Evolutionary conservation across 768 basidiomycete genomes (phyloP), one percentile per base, ranked within the genome.

Genomic region (Amanita rimosa): DNA sequence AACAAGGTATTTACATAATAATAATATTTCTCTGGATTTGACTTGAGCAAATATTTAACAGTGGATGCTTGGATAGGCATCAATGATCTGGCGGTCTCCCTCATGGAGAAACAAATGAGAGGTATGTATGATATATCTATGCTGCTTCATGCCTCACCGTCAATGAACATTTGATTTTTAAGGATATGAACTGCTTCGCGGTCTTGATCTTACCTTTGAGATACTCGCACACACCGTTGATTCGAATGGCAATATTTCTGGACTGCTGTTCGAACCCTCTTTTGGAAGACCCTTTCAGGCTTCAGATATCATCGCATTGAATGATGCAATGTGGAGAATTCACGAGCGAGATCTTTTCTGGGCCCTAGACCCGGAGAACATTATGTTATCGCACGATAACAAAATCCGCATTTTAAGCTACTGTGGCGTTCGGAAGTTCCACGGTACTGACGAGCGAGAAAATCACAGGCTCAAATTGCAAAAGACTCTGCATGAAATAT

Each of bases 231-330:
- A 68, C 46, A 51, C 67, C 5, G 51, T 68, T 6, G 56, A 59
- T n/a, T 50, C 54, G 35, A 58, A 66, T 19, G 64, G 62, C 1
- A 46, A 58, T 3, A 46, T 69, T n/a, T 55, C 65, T 16, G 69
- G 68, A 7, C 46, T 68, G 9, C 61, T 68, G 1, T 58, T 57
- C n/a, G 68, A 71, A 45, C 61, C 68, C n/a, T 60, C 67, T 16
- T 49, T 53, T 38, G 67, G 67, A 43, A 56, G 68, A 42, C 46
- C 61, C 29, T 53, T 66, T 9, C 50, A 60, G 34, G 52, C 50
- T 29, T 48, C 57, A 16, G 69, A 71, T 50, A 54, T 59, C 17
- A 39, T 55, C 3, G 53, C 62, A 6, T 55, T 72, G 7, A 67
- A 67, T 33, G 57, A 58, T 3, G 63, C 66, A 3, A 55, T 67